These are phyloP conservation scores for Malus fusca DNA, from an alignment of 306 rosid species.

Conservation along the genomic window DNA sequence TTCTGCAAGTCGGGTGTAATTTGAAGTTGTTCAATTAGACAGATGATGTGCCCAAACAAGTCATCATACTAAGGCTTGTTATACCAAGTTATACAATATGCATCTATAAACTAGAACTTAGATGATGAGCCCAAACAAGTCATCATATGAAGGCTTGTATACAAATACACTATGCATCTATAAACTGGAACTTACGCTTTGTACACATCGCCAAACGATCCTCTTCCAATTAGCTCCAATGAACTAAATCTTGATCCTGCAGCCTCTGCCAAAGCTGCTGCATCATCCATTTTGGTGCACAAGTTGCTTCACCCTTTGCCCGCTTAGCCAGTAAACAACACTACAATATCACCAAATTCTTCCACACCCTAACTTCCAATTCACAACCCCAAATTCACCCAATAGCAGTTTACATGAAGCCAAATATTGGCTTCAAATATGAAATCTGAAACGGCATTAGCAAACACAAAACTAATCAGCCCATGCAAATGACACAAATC, in stretches of 20 bases:
- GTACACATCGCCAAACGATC: constrained; percentile 94
- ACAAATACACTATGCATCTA: background rate
- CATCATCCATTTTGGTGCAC: constrained; percentile 60
- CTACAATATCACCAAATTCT: constrained; percentile 19
- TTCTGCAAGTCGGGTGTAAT: background rate
- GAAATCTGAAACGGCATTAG: constrained; percentile 30
- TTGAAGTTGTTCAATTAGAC: background rate
- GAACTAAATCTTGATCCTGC: constrained; percentile 78
- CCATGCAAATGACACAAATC: constrained; percentile 20
- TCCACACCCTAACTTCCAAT: constrained; percentile 16
- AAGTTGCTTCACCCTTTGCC: constrained; percentile 27
- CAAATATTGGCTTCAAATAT: constrained; percentile 17
- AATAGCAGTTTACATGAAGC: background rate
- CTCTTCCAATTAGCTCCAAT: constrained; percentile 89
- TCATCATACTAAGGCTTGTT: background rate
- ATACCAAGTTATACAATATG: background rate
- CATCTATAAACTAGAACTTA: background rate
- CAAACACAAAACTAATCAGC: constrained; percentile 10
- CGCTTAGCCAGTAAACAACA: constrained; percentile 20
- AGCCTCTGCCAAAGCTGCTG: constrained; percentile 65
- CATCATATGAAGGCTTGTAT: background rate
- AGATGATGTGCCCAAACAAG: background rate
- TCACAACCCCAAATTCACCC: constrained; percentile 24
- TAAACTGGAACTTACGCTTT: constrained; percentile 62
- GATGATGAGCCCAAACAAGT: background rate